Evolutionary conservation across 169 alveolate species (phyloP), one percentile per base, ranked within the genome.

Genomic region (Neospora caninum): DNA sequence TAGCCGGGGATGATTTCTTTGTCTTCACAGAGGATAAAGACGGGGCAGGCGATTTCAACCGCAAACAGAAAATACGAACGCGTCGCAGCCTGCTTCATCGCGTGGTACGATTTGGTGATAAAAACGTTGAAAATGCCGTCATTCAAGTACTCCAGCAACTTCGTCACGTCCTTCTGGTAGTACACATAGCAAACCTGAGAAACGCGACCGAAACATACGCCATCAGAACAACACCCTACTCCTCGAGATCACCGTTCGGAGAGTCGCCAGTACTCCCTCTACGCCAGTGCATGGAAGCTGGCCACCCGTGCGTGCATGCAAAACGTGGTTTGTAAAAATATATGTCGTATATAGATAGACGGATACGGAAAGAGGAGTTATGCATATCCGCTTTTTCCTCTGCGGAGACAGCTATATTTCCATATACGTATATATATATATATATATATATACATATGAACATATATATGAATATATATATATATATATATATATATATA

Each of bases 111-210:
- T 67, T 95, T 95, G 86, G 97, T 94, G 73, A 97, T 95, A 91
- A 97, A 96, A 39, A 97, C 98, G 88, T 97, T 97, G 93, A 97
- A 94, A 38, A 97, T 97, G 58, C 98, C 98, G 88, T 97, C 98
- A 45, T 96, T 97, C 41, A 97, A 92, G 88, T 97, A 97, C 41
- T 97, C 97, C 95, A 97, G 92, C 91, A 97, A 95, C 91, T 96
- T 91, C 54, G 94, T 92, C 67, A 97, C 94, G 91, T 97, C 98
- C 92, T 96, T 96, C 94, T 96, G 97, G 94, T 95, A 96, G 91
- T 96, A 96, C 78, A 97, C 93, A 70, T 84, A 93, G 80, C 95
- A 93, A 38, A 84, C 53, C 73, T 87, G 91, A 43, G 58, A 4
- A 84, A n/a, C 58, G 91, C 64, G 16, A 10, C 69, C 42, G n/a